Conservation (phyloP, 1,284 basidiomycete genomes). For the Apiotrichum akiyoshidainum region DNA sequence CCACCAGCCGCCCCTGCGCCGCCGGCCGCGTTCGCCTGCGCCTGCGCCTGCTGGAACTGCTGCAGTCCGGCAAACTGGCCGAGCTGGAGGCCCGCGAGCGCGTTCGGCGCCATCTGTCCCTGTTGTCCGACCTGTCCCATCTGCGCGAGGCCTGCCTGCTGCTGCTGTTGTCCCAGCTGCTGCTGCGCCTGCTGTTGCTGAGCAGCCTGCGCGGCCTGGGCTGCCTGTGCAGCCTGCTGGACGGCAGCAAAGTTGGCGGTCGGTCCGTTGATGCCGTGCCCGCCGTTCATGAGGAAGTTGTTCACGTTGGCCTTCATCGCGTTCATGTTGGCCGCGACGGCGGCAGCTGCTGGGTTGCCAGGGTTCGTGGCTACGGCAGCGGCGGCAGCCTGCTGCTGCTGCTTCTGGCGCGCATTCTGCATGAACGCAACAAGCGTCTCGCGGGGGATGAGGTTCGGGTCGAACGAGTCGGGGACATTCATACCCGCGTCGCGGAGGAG, state of each 20-base stretch:
- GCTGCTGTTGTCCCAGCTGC: not conserved
- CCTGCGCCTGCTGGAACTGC: conserved; percentile 15
- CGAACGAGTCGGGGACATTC: conserved; percentile 17
- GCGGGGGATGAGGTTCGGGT: conserved; percentile 20
- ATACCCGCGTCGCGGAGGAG: conserved; percentile 18
- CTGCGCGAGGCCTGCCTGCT: not conserved
- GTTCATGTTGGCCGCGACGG: not conserved
- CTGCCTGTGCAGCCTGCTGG: not conserved
- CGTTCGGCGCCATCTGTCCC: not conserved
- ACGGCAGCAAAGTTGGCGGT: not conserved
- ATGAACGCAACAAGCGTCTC: conserved; percentile 17
- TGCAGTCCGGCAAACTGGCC: conserved; percentile 13
- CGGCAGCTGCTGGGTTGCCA: not conserved
- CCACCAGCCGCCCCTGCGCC: not conserved
- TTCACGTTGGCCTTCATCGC: not conserved
- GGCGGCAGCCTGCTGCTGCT: conserved; percentile 9
- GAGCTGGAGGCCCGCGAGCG: conserved; percentile 3
- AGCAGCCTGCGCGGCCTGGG: not conserved
- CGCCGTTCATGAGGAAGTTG: conserved; percentile 1
- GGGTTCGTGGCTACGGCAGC: not conserved
- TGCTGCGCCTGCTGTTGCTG: conserved; percentile 6
- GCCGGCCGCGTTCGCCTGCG: not conserved
- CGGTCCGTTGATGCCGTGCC: conserved; percentile 4
- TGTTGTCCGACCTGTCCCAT: no score
- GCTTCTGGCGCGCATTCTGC: conserved; percentile 11